Base-by-base conservation (phyloP, 805 yeast genomes). In the Teunomyces cretensis region DNA sequence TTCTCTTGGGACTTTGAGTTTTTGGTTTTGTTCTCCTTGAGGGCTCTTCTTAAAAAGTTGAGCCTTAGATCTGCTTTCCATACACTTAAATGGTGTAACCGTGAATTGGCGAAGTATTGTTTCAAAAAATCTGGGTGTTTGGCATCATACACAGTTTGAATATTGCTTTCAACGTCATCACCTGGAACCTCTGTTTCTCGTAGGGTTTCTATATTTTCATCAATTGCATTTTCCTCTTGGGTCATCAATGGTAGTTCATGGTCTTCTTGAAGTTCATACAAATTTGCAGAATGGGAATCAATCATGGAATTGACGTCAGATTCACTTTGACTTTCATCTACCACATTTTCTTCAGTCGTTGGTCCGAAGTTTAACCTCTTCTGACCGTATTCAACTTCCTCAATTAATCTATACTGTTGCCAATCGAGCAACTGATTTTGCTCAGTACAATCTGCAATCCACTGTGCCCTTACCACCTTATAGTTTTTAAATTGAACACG, bases 81-180 rank as follows among this genome's bases (percentile, higher is more conserved):
- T 2, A 83, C 75, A 52, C 96, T 87, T 38, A 94, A 68, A 63
- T 90, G 96, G 58, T 94, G 98, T 26, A 92, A 67, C 42, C 98
- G 71, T 1, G 97, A 91, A 43, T 85, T 83, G 6, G 83, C 77
- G 62, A 90, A 92, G 61, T 86, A 92, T 30, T 74, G 75, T 14
- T 74, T 57, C 24, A 94, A 65, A 55, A 90, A 92, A 42, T 81
- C 78, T 0, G 97, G 96, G 56, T 88, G 84, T 44, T 78, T 80
- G 28, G 96, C 88, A 57, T 84, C 85, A 33, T 78, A 52, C 12
- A 51, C 46, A 12, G 42, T 37, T n/a, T 32, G 39, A 9, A 14
- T 30, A 12, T 30, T 30, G 12, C 8, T 16, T 11, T 37, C 39
- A 28, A 5, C n/a, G 8, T 13, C 41, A 6, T 30, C 38, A 7